Conservation (phyloP, 2,329 filamentous ascomycete genomes). For the Aspergillus alliaceus region DNA sequence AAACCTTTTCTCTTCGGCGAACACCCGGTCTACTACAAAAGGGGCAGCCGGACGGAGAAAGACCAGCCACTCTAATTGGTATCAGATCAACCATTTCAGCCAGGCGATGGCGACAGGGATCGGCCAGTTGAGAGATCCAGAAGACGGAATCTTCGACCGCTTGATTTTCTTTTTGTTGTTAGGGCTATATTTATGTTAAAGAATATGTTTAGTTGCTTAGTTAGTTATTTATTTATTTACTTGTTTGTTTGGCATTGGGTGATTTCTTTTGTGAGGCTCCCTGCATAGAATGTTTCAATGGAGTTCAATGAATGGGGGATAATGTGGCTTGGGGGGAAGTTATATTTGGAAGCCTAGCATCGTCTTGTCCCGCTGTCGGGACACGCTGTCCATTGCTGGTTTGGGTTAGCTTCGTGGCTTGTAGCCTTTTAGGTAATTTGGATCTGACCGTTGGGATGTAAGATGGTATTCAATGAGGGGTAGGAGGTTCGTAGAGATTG, state of each 20-base stretch:
- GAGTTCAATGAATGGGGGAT: too few species aligned
- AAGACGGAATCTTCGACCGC: too few species aligned
- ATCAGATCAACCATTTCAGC: neutral
- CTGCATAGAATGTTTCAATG: too few species aligned
- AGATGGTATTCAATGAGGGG: too few species aligned
- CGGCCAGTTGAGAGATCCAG: too few species aligned
- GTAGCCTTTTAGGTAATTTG: too few species aligned
- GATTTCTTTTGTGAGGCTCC: too few species aligned
- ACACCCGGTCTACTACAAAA: neutral
- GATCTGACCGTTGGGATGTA: too few species aligned
- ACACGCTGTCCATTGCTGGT: neutral
- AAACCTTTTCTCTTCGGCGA: neutral
- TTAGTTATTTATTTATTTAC: too few species aligned
- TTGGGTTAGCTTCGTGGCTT: neutral
- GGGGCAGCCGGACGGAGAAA: neutral
- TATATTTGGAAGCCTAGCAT: neutral
- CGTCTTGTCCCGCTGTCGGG: neutral
- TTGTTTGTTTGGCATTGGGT: too few species aligned
- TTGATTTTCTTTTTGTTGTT: neutral
- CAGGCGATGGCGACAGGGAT: neutral
- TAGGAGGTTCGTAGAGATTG: too few species aligned
- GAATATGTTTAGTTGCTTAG: too few species aligned
- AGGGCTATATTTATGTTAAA: neutral
- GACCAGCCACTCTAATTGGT: neutral
- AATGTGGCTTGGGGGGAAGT: neutral